phyloP scores from a whole-genome alignment of 345 rosid genomes.

The Noccaea bulbosa region DNA sequence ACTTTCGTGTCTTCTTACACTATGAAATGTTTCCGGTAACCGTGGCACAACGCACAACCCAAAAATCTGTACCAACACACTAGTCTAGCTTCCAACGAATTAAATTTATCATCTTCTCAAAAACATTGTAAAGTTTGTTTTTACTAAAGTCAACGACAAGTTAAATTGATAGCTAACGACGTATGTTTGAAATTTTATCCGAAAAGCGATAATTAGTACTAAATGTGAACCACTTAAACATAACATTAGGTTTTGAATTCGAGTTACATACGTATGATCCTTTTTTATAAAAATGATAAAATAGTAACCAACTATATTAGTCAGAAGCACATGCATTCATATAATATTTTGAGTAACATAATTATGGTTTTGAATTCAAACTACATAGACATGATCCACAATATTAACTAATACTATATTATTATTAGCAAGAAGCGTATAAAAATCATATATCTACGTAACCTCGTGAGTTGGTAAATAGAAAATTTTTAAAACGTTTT shows the following conservation, averaged over 20 bases:
- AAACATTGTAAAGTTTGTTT: background rate
- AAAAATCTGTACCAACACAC: background rate
- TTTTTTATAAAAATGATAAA: background rate
- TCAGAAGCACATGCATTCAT: too few relatives aligned
- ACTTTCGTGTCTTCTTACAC: too few relatives aligned
- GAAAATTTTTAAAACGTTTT: background rate
- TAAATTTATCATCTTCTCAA: background rate
- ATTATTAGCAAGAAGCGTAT: background rate
- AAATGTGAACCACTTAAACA: background rate
- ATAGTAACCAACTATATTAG: too few relatives aligned
- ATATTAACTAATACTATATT: background rate
- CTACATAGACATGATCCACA: background rate
- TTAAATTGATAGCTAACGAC: background rate
- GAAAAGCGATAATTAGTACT: background rate
- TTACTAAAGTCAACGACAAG: conserved; percentile 5
- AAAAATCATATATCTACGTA: background rate
- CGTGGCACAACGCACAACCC: background rate
- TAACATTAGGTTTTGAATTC: background rate
- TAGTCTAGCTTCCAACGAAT: background rate
- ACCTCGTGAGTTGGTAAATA: background rate
- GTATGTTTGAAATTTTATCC: conserved; percentile 3
- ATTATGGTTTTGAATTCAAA: background rate
- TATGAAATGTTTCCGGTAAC: background rate
- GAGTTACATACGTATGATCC: background rate
- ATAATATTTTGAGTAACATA: too few relatives aligned